Base-by-base conservation (phyloP, 75 land plant species). In the Cunninghamia lanceolata region DNA sequence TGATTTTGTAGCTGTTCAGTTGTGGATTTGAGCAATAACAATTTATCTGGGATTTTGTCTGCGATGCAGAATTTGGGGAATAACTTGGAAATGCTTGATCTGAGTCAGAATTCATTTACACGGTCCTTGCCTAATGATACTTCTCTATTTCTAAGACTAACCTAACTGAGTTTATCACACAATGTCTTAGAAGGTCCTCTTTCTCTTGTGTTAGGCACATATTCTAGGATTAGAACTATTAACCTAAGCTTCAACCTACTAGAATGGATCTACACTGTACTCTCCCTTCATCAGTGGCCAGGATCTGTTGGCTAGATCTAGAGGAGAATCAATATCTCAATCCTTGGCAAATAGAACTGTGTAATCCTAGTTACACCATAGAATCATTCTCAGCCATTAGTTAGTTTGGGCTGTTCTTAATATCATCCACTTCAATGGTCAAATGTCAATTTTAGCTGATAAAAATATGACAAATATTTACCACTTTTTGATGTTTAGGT, bases 21-120 rank as follows among this genome's bases (percentile, higher is more conserved):
- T 9, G 91, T 97, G 53, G 97, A 97, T 88, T 88, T 97, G 30
- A 95, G 96, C 84, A 87, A 91, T 32, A 97, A 97, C 83, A 86
- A 54, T 50, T 85, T 97, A 52, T 85, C 91, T 17, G 99, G 99
- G 39, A 88, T 93, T 73, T 76, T 95, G 16, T 89, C 94, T 63
- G 59, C 86, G 39, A 82, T 94, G 66, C 86, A 78, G 59, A 86
- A 82, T 81, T 97, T 97, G 99, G 93, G 95, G 36, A 87, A 93
- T 80, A 87, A 90, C 82, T 87, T 95, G 15, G 94, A 93, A 86
- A 84, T 82, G n/a, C n/a, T n/a, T n/a, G n/a, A n/a, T n/a, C n/a
- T n/a, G n/a, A n/a, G n/a, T n/a, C n/a, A n/a, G n/a, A 97, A 97
- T 84, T 77, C 52, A 70, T 88, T 97, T 77, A 88, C 86, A 9